Evolutionary conservation across 2,329 filamentous ascomycete genomes (phyloP), one percentile per base, ranked within the genome.

Genomic region (Paecilomyces formosus): DNA sequence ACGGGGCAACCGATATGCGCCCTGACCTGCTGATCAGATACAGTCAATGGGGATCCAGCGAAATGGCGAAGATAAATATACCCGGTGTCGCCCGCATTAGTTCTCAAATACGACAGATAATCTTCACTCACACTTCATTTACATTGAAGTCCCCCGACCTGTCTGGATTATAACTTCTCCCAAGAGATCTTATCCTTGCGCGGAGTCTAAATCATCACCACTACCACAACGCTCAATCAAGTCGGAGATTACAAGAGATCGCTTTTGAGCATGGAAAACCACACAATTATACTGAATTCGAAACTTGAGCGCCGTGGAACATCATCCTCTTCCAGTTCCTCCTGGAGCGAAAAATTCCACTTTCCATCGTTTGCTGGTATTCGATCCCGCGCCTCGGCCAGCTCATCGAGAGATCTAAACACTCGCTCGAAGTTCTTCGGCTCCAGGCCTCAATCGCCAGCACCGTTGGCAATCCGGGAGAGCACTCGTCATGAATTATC

Each of bases 391-490:
- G 8, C n/a, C 4, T 45, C 35, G 4, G 35, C n/a, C 4, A 21
- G 18, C 35, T 45, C 35, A 8, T 45, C 35, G 4, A 18, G 35
- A 45, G 35, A 45, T 33, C 28, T 56, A 18, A 33, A 28, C 18
- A n/a, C 58, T 26, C 49, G 54, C 49, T 56, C 53, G 51, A 56
- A 59, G 33, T 53, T 65, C 24, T 66, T 66, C 28, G 62, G 59
- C 9, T 51, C 59, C 8, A 52, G 60, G 18, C 66, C 67, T 49
- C 68, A 65, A 31, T 65, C 66, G 45, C 62, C 63, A n/a, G 57
- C 55, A 8, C 62, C 66, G 11, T 61, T 66, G 39, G 54, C 64
- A 13, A 65, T 65, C 31, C 59, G 13, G 24, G 9, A 24, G 8
- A 52, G 50, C 24, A 24, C 65, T 55, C 54, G 61, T 6, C 59